phyloP scores from a whole-genome alignment of 1,284 basidiomycete species.

The Anthracocystis setariae region DNA sequence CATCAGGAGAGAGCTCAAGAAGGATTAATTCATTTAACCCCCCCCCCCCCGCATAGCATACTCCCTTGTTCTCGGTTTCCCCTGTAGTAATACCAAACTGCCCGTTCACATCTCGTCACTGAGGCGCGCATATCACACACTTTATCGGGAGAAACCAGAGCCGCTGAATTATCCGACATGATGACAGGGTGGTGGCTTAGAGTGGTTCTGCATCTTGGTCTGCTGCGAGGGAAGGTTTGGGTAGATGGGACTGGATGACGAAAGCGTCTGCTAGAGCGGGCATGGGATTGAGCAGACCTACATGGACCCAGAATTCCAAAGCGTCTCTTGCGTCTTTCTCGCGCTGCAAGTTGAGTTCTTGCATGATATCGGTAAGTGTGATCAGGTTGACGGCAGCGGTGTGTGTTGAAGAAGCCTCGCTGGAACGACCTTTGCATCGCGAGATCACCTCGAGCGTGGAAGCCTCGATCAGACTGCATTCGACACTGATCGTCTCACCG shows the following conservation, averaged over 20 bases:
- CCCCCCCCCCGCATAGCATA: no score
- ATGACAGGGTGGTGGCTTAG: conserved; percentile 3
- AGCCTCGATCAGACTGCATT: conserved; percentile 39
- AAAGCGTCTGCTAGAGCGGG: conserved; percentile 31
- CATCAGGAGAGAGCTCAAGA: conserved; percentile 65
- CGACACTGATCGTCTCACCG: conserved; percentile 35
- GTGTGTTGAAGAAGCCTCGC: neutral
- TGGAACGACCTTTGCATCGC: conserved; percentile 11
- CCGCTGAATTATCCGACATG: neutral
- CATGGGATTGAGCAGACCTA: conserved; percentile 20
- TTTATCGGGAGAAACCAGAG: neutral
- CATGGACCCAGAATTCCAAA: conserved; percentile 32
- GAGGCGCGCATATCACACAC: neutral
- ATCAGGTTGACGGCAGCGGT: conserved; percentile 11
- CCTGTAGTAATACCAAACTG: conserved; percentile 21
- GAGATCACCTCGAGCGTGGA: conserved; percentile 39
- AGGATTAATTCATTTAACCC: no score
- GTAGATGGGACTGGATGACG: conserved; percentile 21
- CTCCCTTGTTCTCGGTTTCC: neutral
- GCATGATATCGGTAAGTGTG: conserved; percentile 41
- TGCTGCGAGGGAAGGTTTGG: neutral
- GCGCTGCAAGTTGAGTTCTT: conserved; percentile 42
- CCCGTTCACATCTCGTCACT: neutral
- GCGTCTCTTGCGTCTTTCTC: conserved; percentile 41
- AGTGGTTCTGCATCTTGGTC: conserved; percentile 11